Conservation (phyloP, 164 flowering plant species). For the Vitis riparia region DNA sequence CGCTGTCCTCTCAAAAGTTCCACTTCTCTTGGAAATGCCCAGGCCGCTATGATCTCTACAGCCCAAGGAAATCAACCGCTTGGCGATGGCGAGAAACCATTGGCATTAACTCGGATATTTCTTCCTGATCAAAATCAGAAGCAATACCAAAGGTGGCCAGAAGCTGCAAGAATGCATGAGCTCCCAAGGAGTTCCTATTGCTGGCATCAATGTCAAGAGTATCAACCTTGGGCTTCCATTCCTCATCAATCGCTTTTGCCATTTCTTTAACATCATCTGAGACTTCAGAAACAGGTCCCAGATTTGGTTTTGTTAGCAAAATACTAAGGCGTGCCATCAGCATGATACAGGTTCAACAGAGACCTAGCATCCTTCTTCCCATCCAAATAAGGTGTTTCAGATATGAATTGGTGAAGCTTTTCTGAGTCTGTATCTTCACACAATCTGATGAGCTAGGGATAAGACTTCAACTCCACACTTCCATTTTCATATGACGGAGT, state of each 20-base stretch:
- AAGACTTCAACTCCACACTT: conserved; percentile 43
- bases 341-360: conserved; percentile 91
- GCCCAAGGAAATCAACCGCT: conserved; percentile 83
- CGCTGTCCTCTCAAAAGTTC: too few relatives aligned
- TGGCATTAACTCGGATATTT: conserved; percentile 67
- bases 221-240: conserved; percentile 90
- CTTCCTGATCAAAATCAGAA: conserved; percentile 73
- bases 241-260: conserved; percentile 77
- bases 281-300: conserved; percentile 38
- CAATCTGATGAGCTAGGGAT: conserved; percentile 66
- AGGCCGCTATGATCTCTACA: conserved; percentile 7
- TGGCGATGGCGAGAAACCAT: conserved; percentile 94
- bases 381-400: conserved; percentile 56
- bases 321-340: conserved; percentile 82
- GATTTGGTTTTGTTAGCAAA: conserved; percentile 36
- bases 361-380: conserved; percentile 85
- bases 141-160: conserved; percentile 76
- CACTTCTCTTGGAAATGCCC: too few relatives aligned
- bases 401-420: conserved; percentile 87
- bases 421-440: conserved; percentile 78
- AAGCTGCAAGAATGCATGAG: conserved; percentile 94
- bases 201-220: conserved; percentile 73
- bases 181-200: conserved; percentile 92
- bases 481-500: conserved; percentile 12
- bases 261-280: conserved; percentile 55